A percentile compares a stretch with the other conserved stretches of the same genome.
phyloP scores from a whole-genome alignment of 331 rosid genomes.

The Prunus yedoensis region DNA sequence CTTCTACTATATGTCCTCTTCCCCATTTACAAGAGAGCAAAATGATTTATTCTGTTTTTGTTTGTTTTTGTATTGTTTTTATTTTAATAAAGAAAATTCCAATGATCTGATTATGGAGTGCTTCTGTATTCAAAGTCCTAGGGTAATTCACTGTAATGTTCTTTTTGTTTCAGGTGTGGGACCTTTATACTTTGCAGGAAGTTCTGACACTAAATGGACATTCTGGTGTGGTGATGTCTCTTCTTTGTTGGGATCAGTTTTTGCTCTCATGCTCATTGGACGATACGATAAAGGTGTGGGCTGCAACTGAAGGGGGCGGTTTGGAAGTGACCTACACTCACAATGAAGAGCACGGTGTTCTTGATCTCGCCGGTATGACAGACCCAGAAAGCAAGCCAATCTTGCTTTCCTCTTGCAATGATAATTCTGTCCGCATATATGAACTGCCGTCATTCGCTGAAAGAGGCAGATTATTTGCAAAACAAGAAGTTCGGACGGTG shows the following conservation, averaged over 20 bases:
- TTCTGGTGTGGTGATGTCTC: constrained; percentile 36
- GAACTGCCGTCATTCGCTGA: constrained; percentile 44
- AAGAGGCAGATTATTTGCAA: constrained; percentile 40
- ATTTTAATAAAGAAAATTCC: no score
- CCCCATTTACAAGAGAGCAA: neutral
- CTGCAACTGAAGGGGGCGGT: neutral
- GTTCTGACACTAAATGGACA: constrained; percentile 34
- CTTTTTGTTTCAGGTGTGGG: constrained; percentile 37
- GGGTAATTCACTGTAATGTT: neutral
- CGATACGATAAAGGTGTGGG: constrained; percentile 39
- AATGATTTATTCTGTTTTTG: neutral
- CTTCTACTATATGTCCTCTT: neutral
- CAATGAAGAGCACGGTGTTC: constrained; percentile 32
- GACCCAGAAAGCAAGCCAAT: constrained; percentile 26
- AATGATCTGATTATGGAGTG: neutral
- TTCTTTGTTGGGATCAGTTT: constrained; percentile 37
- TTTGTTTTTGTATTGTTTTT: neutral
- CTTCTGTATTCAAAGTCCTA: neutral
- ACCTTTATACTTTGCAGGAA: constrained; percentile 32
- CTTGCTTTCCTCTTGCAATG: constrained; percentile 28
- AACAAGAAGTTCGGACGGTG: constrained; percentile 19
- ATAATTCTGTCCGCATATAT: constrained; percentile 33
- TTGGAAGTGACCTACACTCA: constrained; percentile 30
- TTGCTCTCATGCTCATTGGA: constrained; percentile 45
- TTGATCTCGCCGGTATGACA: constrained; percentile 30